Evolutionary conservation across 2,329 filamentous ascomycete genomes (phyloP).

Genomic region (Neonectria punicea): DNA sequence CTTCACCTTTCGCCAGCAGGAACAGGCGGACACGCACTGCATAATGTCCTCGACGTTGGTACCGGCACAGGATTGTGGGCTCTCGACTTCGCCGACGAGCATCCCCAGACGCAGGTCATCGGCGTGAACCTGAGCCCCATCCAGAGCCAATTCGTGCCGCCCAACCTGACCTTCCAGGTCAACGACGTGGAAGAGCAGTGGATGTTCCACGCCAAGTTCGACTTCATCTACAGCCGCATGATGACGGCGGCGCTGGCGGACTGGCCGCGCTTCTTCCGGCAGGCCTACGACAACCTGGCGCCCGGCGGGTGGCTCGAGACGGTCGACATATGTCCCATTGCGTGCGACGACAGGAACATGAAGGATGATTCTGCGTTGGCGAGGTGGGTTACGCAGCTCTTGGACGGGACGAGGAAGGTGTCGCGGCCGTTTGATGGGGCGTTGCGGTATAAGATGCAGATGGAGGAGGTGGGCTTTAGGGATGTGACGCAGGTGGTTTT

Average conservation of each 20-base stretch:
- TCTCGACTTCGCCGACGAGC: slow-evolving; percentile 40
- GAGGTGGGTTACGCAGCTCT: slow-evolving; percentile 38
- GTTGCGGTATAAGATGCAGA: slow-evolving; percentile 40
- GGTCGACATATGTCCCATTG: slow-evolving; percentile 32
- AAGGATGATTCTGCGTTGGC: slow-evolving; percentile 30
- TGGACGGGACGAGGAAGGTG: slow-evolving; percentile 38
- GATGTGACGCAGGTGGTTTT: slow-evolving; percentile 57
- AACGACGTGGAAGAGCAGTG: slow-evolving; percentile 43
- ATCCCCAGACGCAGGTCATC: slow-evolving; percentile 30
- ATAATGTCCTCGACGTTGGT: slow-evolving; percentile 41
- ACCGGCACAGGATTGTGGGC: slow-evolving; percentile 45
- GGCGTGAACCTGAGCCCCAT: slow-evolving; percentile 41
- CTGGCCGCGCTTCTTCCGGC: slow-evolving; percentile 36
- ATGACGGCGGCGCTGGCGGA: slow-evolving; percentile 36
- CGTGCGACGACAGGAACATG: slow-evolving; percentile 23
- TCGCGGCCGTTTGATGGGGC: slow-evolving; percentile 42
- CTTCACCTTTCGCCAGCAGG: slow-evolving; percentile 35
- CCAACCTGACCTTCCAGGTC: slow-evolving; percentile 41
- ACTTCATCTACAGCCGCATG: slow-evolving; percentile 42
- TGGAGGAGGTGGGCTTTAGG: slow-evolving; percentile 61
- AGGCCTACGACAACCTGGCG: slow-evolving; percentile 34
- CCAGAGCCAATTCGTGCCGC: slow-evolving; percentile 34
- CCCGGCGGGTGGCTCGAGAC: slow-evolving; percentile 42
- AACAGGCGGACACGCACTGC: slow-evolving; percentile 18
- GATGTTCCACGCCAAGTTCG: slow-evolving; percentile 37